These are phyloP conservation scores for Limnanthes douglasii DNA, from an alignment of 345 rosid species.

Conservation along the genomic window DNA sequence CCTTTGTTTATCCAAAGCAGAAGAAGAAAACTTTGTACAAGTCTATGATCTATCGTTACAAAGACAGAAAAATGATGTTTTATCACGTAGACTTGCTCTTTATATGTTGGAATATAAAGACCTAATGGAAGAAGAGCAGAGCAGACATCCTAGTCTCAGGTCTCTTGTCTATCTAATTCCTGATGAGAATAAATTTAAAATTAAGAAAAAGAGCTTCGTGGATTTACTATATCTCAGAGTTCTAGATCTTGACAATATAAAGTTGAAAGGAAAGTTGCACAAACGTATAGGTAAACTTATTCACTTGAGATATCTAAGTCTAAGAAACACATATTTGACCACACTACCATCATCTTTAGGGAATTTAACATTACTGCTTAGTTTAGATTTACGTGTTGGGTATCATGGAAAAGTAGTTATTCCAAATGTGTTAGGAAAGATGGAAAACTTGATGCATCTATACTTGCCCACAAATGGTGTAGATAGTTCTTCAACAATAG, in stretches of 20 bases:
- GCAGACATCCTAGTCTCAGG: too few species aligned
- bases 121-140: too few species aligned
- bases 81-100: conserved; percentile 9
- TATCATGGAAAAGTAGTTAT: background rate
- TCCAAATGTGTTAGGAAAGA: background rate
- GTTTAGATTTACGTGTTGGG: background rate
- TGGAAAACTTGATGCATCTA: background rate
- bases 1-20: conserved; percentile 1
- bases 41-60: background rate
- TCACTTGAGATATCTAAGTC: background rate
- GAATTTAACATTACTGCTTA: background rate
- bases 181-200: conserved; percentile 9
- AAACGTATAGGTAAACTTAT: background rate
- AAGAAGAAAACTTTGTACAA: background rate
- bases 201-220: too few species aligned
- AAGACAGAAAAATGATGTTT: background rate
- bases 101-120: too few species aligned
- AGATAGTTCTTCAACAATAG: background rate
- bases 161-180: too few species aligned
- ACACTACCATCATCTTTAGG: background rate
- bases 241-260: conserved; percentile 18
- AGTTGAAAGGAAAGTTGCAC: too few species aligned
- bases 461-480: background rate
- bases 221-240: conserved; percentile 24
- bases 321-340: background rate